Conservation (phyloP, 2,329 filamentous ascomycete genomes). For the Beauveria pseudobassiana region DNA sequence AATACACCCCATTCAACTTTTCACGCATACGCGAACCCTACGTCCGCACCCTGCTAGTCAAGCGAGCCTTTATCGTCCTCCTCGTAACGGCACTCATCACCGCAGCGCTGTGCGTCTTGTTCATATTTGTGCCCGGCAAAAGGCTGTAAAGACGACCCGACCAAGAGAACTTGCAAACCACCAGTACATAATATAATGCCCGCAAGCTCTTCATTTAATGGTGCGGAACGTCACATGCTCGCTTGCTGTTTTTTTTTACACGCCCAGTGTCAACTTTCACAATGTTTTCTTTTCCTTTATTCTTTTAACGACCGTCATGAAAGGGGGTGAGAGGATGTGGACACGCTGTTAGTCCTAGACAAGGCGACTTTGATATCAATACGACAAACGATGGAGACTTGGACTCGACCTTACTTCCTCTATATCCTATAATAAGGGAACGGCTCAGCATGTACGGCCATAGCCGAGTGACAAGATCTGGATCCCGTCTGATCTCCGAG, state of each 20-base stretch:
- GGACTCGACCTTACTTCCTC: background rate
- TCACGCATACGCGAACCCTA: slow-evolving; percentile 84
- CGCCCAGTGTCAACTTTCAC: background rate
- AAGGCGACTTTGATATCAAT: background rate
- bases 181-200: background rate
- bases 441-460: background rate
- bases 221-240: background rate
- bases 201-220: background rate
- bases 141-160: slow-evolving; percentile 45
- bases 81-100: slow-evolving; percentile 68
- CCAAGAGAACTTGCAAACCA: background rate
- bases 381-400: background rate
- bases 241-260: background rate
- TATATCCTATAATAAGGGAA: background rate
- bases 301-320: slow-evolving; percentile 6
- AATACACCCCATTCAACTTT: slow-evolving; percentile 94
- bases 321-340: background rate
- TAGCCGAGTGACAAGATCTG: background rate
- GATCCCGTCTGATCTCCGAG: slow-evolving; percentile 6
- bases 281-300: background rate
- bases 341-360: background rate
- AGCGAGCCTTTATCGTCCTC: slow-evolving; percentile 76
- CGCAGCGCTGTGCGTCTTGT: slow-evolving; percentile 76
- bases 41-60: slow-evolving; percentile 75
- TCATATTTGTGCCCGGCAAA: slow-evolving; percentile 91